Evolutionary conservation across 2,329 filamentous ascomycete species (phyloP).

Genomic region (Colletotrichum ledebouriae): DNA sequence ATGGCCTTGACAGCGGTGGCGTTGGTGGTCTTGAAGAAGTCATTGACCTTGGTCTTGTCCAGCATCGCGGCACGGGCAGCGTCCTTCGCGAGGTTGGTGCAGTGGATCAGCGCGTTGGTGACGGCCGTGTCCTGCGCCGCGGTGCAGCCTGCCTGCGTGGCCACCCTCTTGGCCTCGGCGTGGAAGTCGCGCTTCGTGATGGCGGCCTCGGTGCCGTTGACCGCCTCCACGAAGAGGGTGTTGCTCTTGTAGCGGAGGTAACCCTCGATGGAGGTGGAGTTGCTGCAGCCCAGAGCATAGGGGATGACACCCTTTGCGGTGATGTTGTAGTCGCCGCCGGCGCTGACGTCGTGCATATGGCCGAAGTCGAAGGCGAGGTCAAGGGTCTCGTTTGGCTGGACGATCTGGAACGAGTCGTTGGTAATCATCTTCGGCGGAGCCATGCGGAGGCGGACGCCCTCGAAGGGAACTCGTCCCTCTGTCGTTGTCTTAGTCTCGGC

Average conservation of each 20-base stretch:
- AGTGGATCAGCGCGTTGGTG: constrained; percentile 62
- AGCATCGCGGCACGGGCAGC: constrained; percentile 51
- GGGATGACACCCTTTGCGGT: constrained; percentile 66
- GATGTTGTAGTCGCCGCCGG: constrained; percentile 65
- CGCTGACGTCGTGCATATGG: constrained; percentile 61
- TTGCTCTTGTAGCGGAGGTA: constrained; percentile 68
- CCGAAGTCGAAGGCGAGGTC: constrained; percentile 64
- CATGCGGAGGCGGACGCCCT: constrained; percentile 64
- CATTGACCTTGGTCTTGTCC: constrained; percentile 57
- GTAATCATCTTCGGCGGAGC: constrained; percentile 54
- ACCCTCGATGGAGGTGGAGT: constrained; percentile 64
- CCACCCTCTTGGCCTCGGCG: constrained; percentile 59
- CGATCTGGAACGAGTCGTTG: constrained; percentile 60
- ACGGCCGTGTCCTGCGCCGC: constrained; percentile 58
- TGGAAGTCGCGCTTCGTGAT: constrained; percentile 60
- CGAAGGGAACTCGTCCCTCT: constrained; percentile 51
- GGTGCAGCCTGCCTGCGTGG: constrained; percentile 64
- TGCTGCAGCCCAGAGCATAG: constrained; percentile 56
- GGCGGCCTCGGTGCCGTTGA: constrained; percentile 68
- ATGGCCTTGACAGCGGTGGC: constrained; percentile 57
- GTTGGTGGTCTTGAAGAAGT: constrained; percentile 74
- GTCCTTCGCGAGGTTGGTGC: constrained; percentile 62
- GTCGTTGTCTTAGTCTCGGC: background rate
- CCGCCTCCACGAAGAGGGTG: constrained; percentile 63
- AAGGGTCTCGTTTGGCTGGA: constrained; percentile 60